These are phyloP conservation scores for Fusarium staphyleae DNA, from an alignment of 2,329 filamentous ascomycete species.

Conservation along the genomic window DNA sequence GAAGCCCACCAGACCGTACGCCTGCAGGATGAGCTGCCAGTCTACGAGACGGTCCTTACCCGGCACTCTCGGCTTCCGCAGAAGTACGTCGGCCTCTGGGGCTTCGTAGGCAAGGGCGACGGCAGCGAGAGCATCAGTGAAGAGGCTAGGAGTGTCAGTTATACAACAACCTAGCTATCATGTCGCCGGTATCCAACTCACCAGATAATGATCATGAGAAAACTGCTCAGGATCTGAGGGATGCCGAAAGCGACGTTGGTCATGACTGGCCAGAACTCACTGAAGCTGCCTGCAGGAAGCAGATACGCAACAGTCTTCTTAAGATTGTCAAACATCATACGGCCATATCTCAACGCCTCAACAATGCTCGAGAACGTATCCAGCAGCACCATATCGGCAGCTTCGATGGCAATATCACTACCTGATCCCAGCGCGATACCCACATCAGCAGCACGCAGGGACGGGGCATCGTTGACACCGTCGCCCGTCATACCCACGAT, in stretches of 20 bases:
- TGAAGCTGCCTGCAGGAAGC: slow-evolving; percentile 75
- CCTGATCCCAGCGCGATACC: slow-evolving; percentile 84
- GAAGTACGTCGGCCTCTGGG: slow-evolving; percentile 77
- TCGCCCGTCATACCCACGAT: slow-evolving; percentile 87
- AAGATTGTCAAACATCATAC: slow-evolving; percentile 80
- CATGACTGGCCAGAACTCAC: slow-evolving; percentile 78
- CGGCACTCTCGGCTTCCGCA: slow-evolving; percentile 71
- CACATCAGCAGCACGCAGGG: slow-evolving; percentile 79
- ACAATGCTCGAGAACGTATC: slow-evolving; percentile 77
- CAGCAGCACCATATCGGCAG: slow-evolving; percentile 81
- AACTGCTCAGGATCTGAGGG: slow-evolving; percentile 75
- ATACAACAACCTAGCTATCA: rapidly evolving
- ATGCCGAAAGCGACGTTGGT: slow-evolving; percentile 76
- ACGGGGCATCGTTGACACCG: slow-evolving; percentile 86
- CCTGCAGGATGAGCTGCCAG: slow-evolving; percentile 74
- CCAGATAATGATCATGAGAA: slow-evolving; percentile 75
- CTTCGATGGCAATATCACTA: slow-evolving; percentile 82
- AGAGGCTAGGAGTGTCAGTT: slow-evolving; percentile 57
- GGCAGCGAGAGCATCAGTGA: slow-evolving; percentile 78
- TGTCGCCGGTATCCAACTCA: slow-evolving; percentile 35
- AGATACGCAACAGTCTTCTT: slow-evolving; percentile 77
- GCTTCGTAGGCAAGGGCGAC: slow-evolving; percentile 78
- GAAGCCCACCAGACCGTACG: slow-evolving; percentile 75
- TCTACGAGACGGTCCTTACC: slow-evolving; percentile 77
- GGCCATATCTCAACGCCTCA: slow-evolving; percentile 74